Percentiles rank a stretch among this genome's conserved stretches.
These are phyloP conservation scores for Paramecium biaurelia DNA, from an alignment of 73 alveolate species.

Conservation along the genomic window DNA sequence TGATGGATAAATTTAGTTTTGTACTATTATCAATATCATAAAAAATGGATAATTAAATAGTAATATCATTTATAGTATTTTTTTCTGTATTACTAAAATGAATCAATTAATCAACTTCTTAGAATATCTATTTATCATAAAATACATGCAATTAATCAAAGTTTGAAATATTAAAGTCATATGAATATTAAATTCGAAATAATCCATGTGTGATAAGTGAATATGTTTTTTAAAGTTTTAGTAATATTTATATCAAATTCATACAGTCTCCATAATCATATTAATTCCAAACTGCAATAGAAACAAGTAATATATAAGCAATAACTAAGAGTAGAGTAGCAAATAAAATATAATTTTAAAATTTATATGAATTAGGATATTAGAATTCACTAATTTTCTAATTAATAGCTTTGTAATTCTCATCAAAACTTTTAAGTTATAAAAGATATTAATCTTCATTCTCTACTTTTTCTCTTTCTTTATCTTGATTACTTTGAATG, in stretches of 20 bases:
- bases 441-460: background rate
- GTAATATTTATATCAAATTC: background rate
- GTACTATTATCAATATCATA: background rate
- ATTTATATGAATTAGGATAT: background rate
- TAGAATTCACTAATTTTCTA: background rate
- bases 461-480: background rate
- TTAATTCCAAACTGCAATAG: background rate
- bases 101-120: background rate
- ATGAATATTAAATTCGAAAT: background rate
- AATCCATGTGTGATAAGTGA: background rate
- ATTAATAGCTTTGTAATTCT: background rate
- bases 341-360: background rate
- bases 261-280: background rate
- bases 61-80: background rate
- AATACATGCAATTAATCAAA: background rate
- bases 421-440: background rate
- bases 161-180: background rate
- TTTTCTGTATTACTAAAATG: background rate
- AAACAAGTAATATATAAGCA: background rate
- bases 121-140: background rate
- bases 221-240: background rate
- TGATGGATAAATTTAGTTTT: background rate
- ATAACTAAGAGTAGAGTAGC: background rate
- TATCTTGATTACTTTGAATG: background rate
- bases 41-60: background rate